Percentiles rank a stretch among this genome's conserved stretches.
These are phyloP conservation scores for Penicillium sp. DNA, from an alignment of 2,329 filamentous ascomycete genomes.

Conservation along the genomic window DNA sequence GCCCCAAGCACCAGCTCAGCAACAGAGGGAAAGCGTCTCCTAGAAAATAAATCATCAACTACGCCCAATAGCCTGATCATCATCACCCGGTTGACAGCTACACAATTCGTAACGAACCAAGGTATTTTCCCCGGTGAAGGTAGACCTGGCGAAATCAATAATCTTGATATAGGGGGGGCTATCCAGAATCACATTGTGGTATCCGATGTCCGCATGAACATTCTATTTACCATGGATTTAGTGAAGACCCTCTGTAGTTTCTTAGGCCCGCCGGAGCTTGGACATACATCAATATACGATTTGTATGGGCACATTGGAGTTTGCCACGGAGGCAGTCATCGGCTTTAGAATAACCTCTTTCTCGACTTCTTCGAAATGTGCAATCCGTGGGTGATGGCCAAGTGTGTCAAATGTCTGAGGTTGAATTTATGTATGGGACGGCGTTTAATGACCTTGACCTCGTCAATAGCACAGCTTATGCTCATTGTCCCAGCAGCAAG, in stretches of 20 bases:
- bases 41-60: background rate
- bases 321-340: too few species aligned
- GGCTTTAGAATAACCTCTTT: too few species aligned
- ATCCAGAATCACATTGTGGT: background rate
- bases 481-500: background rate
- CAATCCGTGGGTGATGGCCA: background rate
- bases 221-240: background rate
- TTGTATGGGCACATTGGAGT: too few species aligned
- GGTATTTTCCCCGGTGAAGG: background rate
- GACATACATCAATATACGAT: too few species aligned
- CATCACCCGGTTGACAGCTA: background rate
- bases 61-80: background rate
- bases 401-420: background rate
- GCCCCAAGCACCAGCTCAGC: too few species aligned
- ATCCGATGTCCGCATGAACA: background rate
- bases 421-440: background rate
- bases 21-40: too few species aligned
- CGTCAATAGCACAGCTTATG: background rate
- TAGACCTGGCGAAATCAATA: too few species aligned
- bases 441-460: background rate
- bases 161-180: background rate
- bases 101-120: background rate
- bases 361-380: too few species aligned
- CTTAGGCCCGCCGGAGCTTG: background rate
- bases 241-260: background rate